phyloP scores from a whole-genome alignment of 2,329 filamentous ascomycete species.

The Ophiostoma piceae region DNA sequence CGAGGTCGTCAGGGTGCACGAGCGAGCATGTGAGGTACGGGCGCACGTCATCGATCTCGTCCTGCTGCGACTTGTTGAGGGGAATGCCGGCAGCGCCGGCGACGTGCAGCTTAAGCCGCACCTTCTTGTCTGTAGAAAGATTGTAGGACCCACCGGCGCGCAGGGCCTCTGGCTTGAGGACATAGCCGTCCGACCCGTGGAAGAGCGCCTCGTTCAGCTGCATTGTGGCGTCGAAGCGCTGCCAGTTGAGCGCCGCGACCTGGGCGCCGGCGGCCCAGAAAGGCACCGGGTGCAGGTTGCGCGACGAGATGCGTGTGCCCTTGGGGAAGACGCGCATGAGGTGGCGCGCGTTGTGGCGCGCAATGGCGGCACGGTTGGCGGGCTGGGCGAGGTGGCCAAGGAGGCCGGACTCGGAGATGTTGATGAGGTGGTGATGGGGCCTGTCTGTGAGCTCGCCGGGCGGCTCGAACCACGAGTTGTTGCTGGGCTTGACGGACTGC shows the following conservation, averaged over 20 bases:
- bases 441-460: constrained; percentile 1
- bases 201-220: constrained; percentile 7
- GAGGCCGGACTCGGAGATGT: constrained; percentile 7
- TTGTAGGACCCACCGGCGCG: constrained; percentile 3
- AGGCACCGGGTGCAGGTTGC: constrained; percentile 4
- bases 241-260: constrained; percentile 12
- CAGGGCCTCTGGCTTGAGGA: background rate
- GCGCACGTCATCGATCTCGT: background rate
- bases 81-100: constrained; percentile 1
- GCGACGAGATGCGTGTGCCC: constrained; percentile 12
- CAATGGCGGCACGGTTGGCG: constrained; percentile 8
- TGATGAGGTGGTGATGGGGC: constrained; percentile 6
- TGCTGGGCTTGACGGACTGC: constrained; percentile 11
- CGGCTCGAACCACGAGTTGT: constrained; percentile 12
- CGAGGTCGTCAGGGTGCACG: constrained; percentile 5
- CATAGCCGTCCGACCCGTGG: constrained; percentile 2
- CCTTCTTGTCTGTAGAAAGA: background rate
- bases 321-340: constrained; percentile 14
- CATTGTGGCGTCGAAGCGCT: constrained; percentile 11
- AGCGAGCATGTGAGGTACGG: constrained; percentile 11
- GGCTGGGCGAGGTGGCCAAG: background rate
- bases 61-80: background rate
- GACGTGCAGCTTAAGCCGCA: constrained; percentile 4
- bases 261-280: constrained; percentile 9
- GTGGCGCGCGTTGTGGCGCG: constrained; percentile 9